phyloP scores from a whole-genome alignment of 768 basidiomycete genomes.

The Auriscalpium microsporum region DNA sequence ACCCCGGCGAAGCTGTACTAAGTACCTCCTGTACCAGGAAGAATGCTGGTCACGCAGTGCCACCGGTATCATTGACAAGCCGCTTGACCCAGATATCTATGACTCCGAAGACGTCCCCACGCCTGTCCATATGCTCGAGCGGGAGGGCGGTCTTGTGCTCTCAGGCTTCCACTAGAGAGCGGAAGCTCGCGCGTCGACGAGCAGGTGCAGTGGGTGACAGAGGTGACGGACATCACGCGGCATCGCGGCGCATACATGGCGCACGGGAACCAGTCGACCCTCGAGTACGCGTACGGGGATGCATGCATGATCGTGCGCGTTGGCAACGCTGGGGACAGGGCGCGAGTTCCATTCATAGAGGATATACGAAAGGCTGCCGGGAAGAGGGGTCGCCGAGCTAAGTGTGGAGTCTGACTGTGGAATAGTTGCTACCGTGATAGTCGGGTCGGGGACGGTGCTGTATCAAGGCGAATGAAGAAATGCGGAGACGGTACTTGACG shows the following conservation, averaged over 20 bases:
- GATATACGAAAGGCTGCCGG: too few species aligned
- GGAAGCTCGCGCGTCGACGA: neutral
- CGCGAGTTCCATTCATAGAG: neutral
- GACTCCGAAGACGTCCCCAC: too few species aligned
- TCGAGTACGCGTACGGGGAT: neutral
- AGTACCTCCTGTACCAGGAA: neutral
- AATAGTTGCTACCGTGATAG: too few species aligned
- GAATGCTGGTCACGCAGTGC: neutral
- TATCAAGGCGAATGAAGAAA: too few species aligned
- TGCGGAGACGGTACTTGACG: too few species aligned
- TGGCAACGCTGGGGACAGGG: neutral
- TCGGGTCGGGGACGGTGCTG: too few species aligned
- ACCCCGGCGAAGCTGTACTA: neutral
- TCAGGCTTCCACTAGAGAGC: neutral
- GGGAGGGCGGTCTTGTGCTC: neutral
- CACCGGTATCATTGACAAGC: neutral
- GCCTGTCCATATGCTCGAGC: neutral
- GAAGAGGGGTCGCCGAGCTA: too few species aligned
- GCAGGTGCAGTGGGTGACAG: slow-evolving; percentile 2
- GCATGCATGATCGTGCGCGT: slow-evolving; percentile 2
- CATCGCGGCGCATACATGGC: neutral
- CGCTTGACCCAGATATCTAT: neutral
- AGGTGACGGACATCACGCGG: neutral
- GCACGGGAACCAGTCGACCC: neutral
- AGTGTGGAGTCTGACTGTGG: too few species aligned